Conservation (phyloP, 768 basidiomycete genomes). For the Lepiota venenata region DNA sequence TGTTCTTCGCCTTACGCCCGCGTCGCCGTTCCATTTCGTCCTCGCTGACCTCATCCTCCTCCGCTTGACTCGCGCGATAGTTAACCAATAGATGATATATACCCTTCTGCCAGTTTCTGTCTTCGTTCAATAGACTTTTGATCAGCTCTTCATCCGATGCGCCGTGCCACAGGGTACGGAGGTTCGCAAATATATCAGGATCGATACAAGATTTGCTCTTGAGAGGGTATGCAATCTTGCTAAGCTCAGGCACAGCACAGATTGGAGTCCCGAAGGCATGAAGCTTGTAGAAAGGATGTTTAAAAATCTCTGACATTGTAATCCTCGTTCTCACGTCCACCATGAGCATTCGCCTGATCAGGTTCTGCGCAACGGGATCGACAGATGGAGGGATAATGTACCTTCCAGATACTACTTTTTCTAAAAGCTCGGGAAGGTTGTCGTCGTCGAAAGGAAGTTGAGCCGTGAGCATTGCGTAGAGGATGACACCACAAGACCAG, state of each 20-base stretch:
- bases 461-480: conserved; percentile 85
- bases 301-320: conserved; percentile 75
- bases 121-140: conserved; percentile 56
- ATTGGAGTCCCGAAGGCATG: conserved; percentile 41
- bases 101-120: conserved; percentile 92
- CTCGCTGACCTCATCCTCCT: conserved; percentile 46
- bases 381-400: conserved; percentile 76
- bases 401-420: conserved; percentile 71
- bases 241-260: conserved; percentile 53
- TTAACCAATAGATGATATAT: conserved; percentile 89
- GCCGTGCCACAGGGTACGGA: conserved; percentile 90
- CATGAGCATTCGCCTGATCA: conserved; percentile 79
- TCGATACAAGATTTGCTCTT: conserved; percentile 67
- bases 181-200: conserved; percentile 83
- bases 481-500: conserved; percentile 95
- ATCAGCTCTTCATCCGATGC: conserved; percentile 72
- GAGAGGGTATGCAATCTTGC: conserved; percentile 69
- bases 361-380: conserved; percentile 65
- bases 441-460: conserved; percentile 93
- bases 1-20: conserved; percentile 25
- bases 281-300: conserved; percentile 75
- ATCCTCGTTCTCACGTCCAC: conserved; percentile 74
- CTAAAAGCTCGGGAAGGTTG: conserved; percentile 70
- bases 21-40: conserved; percentile 33
- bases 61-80: conserved; percentile 79